Conservation (phyloP, 352 stramenopile genomes). For the Pythium dissimile region DNA sequence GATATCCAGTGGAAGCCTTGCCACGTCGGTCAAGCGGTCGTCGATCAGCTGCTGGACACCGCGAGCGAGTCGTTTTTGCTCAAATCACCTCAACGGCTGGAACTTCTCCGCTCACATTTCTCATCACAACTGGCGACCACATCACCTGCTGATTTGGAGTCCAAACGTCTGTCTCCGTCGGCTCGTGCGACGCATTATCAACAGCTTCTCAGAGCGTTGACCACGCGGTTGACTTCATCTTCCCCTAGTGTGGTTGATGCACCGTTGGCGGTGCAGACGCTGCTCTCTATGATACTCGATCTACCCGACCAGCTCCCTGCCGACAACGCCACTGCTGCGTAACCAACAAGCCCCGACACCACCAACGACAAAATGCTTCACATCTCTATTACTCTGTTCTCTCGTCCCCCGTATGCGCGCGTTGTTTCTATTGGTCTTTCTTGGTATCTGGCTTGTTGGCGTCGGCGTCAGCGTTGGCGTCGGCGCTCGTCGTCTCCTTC, state of each 20-base stretch:
- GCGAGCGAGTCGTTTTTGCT: conserved; percentile 5
- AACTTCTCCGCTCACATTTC: conserved; percentile 3
- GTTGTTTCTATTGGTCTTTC: conserved; percentile 8
- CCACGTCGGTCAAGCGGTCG: conserved; percentile 25
- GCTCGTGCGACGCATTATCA: neutral
- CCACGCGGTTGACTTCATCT: no score
- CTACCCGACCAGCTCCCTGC: no score
- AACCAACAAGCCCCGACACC: neutral
- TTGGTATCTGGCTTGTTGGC: conserved; percentile 5
- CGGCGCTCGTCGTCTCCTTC: neutral
- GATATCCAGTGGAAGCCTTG: conserved; percentile 35
- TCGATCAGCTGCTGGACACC: conserved; percentile 29
- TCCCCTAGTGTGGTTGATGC: no score
- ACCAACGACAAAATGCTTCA: conserved; percentile 19
- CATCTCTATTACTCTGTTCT: conserved; percentile 10
- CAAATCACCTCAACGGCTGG: neutral
- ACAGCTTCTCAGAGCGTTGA: neutral
- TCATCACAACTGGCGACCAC: no score
- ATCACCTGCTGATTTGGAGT: no score
- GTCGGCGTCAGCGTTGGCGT: neutral
- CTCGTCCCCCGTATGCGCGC: neutral
- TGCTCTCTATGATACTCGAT: conserved; percentile 8
- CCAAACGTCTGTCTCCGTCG: neutral
- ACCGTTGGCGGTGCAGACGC: no score
- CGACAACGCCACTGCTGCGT: conserved; percentile 1